phyloP scores from a whole-genome alignment of 2,329 filamentous ascomycete genomes.

The Penicillium sp. region DNA sequence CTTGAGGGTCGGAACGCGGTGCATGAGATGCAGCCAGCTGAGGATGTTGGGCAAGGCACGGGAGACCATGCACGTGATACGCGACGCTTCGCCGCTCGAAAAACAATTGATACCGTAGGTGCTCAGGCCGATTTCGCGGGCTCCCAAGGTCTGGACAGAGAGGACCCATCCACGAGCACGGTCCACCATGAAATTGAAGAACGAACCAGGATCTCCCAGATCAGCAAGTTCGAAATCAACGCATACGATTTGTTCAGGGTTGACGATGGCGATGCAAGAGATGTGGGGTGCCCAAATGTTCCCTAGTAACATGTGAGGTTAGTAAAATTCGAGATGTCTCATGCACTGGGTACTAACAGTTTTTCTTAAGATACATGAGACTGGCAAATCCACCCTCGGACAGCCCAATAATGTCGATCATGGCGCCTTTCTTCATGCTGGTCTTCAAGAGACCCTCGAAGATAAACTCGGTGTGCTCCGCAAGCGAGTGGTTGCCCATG shows the following conservation, averaged over 20 bases:
- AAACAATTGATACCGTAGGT: constrained; percentile 67
- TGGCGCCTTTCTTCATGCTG: constrained; percentile 42
- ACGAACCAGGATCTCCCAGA: constrained; percentile 13
- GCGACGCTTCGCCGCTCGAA: constrained; percentile 63
- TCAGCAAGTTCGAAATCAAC: constrained; percentile 27
- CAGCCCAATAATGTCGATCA: constrained; percentile 70
- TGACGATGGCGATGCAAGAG: constrained; percentile 41
- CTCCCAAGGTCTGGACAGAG: constrained; percentile 55
- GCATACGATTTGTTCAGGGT: constrained; percentile 37
- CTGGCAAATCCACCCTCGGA: constrained; percentile 65
- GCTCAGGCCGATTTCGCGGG: constrained; percentile 55
- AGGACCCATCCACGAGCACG: constrained; percentile 63
- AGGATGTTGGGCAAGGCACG: constrained; percentile 51
- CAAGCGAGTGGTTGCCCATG: constrained; percentile 56
- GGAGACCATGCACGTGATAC: constrained; percentile 65
- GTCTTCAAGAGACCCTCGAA: constrained; percentile 62
- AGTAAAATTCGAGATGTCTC: not conserved
- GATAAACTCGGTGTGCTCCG: constrained; percentile 66
- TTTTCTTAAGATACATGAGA: constrained; percentile 59
- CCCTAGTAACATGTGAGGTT: constrained; percentile 31
- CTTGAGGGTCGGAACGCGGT: constrained; percentile 21
- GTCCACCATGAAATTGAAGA: constrained; percentile 45
- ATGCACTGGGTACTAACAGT: constrained; percentile 46
- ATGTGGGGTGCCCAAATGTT: constrained; percentile 39
- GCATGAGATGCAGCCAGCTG: constrained; percentile 62